These are phyloP conservation scores for Colletotrichum sp. DNA, from an alignment of 2,329 filamentous ascomycete genomes.

Conservation along the genomic window DNA sequence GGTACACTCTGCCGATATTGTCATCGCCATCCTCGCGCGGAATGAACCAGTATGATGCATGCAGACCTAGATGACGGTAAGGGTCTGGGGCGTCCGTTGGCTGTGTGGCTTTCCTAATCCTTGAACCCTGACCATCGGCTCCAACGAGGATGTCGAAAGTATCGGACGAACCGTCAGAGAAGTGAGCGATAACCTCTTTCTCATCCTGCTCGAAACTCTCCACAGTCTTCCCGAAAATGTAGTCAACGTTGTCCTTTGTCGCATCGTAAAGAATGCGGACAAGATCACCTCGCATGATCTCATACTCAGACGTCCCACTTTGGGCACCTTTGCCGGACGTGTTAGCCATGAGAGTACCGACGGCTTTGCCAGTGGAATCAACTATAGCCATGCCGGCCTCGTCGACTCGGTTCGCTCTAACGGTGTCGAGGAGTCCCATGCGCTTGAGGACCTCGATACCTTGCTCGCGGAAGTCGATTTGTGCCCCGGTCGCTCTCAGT, in stretches of 20 bases:
- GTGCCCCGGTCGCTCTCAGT: slow-evolving; percentile 52
- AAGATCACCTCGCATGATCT: slow-evolving; percentile 61
- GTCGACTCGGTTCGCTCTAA: slow-evolving; percentile 45
- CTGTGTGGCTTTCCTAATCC: not conserved
- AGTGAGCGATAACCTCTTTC: slow-evolving; percentile 27
- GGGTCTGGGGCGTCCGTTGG: not conserved
- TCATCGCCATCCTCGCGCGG: not conserved
- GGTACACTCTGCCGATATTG: slow-evolving; percentile 33
- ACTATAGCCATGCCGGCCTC: slow-evolving; percentile 53
- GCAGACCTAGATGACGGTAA: not conserved
- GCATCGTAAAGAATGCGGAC: slow-evolving; percentile 46
- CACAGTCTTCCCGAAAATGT: slow-evolving; percentile 35
- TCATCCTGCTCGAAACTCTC: slow-evolving; percentile 28
- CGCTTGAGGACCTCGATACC: slow-evolving; percentile 54
- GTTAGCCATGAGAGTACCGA: not conserved
- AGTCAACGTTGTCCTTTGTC: slow-evolving; percentile 28
- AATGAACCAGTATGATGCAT: not conserved
- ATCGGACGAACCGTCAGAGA: slow-evolving; percentile 47
- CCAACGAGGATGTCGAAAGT: slow-evolving; percentile 58
- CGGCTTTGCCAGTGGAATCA: slow-evolving; percentile 36
- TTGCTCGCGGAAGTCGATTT: slow-evolving; percentile 58
- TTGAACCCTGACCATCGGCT: slow-evolving; percentile 58
- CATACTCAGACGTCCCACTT: slow-evolving; percentile 52
- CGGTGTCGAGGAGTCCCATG: slow-evolving; percentile 53
- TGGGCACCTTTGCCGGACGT: slow-evolving; percentile 28